Percentiles rank a stretch among this genome's conserved stretches.
Conservation (phyloP, 2,329 filamentous ascomycete species). For the Ceratocystiopsis brevicomis region DNA sequence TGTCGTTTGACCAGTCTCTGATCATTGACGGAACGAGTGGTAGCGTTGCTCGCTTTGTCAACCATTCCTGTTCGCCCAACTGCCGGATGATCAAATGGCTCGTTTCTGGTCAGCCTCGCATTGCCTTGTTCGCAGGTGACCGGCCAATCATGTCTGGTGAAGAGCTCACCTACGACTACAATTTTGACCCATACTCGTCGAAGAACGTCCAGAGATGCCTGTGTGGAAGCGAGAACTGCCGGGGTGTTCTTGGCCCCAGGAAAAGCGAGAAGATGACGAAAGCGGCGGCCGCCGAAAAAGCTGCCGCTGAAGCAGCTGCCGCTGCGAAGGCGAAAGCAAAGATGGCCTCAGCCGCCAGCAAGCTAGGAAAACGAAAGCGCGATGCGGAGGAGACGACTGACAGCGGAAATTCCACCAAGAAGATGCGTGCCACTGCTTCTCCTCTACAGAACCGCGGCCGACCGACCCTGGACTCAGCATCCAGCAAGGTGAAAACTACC, state of each 20-base stretch:
- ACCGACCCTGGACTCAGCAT: background rate
- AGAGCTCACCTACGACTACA: conserved; percentile 87
- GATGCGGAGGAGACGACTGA: background rate
- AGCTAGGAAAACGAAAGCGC: too few relatives aligned
- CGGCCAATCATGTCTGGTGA: conserved; percentile 83
- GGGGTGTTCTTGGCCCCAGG: conserved; percentile 43
- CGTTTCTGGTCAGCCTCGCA: conserved; percentile 78
- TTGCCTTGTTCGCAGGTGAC: conserved; percentile 90
- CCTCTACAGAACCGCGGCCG: background rate
- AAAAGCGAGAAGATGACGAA: conserved; percentile 23
- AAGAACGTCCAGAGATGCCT: conserved; percentile 51
- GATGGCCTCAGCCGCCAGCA: too few relatives aligned
- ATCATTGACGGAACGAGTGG: conserved; percentile 94
- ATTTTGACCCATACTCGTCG: conserved; percentile 49
- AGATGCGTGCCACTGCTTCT: background rate
- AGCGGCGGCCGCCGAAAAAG: background rate
- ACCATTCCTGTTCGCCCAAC: conserved; percentile 92
- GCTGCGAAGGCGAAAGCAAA: conserved; percentile 2
- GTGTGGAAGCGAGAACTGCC: conserved; percentile 43
- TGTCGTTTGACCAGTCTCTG: conserved; percentile 97
- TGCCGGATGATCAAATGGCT: conserved; percentile 98
- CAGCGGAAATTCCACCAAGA: background rate
- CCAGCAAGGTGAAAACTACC: conserved; percentile 4
- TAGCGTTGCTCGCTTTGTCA: conserved; percentile 92
- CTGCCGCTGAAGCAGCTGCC: conserved; percentile 2